Percentiles rank a stretch among this genome's conserved stretches.
Conservation (phyloP, 2,329 filamentous ascomycete genomes). For the Ophiostoma ulmi region DNA sequence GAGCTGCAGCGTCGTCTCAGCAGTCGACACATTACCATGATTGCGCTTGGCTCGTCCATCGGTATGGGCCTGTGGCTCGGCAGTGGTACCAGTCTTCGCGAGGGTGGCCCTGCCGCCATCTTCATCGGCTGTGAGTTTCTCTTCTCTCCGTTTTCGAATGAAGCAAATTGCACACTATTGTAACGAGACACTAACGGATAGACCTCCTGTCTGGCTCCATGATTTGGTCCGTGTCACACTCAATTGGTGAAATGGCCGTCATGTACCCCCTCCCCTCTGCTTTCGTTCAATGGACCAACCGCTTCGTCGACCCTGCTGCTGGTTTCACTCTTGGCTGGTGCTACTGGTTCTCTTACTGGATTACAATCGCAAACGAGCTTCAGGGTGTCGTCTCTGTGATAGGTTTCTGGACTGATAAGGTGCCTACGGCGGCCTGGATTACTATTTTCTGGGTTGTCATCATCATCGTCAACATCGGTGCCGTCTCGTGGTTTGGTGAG, state of each 20-base stretch:
- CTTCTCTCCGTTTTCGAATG: not conserved
- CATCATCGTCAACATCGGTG: constrained; percentile 20
- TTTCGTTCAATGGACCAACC: constrained; percentile 16
- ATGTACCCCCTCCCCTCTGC: constrained; percentile 18
- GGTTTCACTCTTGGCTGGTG: constrained; percentile 48
- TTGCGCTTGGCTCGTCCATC: constrained; percentile 20
- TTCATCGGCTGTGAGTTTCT: constrained; percentile 16
- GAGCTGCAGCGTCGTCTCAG: constrained; percentile 15
- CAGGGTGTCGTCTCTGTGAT: constrained; percentile 20
- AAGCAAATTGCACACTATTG: not conserved
- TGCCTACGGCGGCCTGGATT: constrained; percentile 20
- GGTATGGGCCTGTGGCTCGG: constrained; percentile 20
- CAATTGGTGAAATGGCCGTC: constrained; percentile 20
- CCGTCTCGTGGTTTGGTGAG: constrained; percentile 26
- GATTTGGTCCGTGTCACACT: constrained; percentile 18
- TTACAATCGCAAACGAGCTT: constrained; percentile 32
- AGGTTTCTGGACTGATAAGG: constrained; percentile 19
- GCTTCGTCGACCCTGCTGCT: constrained; percentile 42
- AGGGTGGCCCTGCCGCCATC: constrained; percentile 20
- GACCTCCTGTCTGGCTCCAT: constrained; percentile 16
- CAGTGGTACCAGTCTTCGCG: constrained; percentile 15
- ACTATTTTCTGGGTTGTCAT: constrained; percentile 23
- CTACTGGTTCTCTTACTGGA: constrained; percentile 47
- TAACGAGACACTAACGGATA: not conserved
- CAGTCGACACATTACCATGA: constrained; percentile 20